Base-by-base conservation (phyloP, 2,329 filamentous ascomycete genomes). In the Massarina eburnea region DNA sequence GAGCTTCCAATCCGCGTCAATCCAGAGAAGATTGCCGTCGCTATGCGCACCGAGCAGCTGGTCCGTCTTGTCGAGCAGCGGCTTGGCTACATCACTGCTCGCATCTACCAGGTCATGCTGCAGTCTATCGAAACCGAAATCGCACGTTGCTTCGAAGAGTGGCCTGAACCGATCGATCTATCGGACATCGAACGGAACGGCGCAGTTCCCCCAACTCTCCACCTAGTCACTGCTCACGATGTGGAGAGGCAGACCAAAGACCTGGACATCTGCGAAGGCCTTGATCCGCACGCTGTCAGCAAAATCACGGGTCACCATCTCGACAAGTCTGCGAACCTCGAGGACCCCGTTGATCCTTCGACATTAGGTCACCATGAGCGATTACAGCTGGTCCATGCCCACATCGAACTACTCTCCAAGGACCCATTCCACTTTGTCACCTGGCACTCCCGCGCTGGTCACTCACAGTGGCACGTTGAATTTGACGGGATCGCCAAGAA, bases 401-500 rank as follows among this genome's bases (percentile, higher is more conserved):
- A 94, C 66, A 79, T 92, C n/a, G 72, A 84, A 3, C 71, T 91
- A 1, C 78, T 95, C 7, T 78, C 84, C 12, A 84, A 89, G 58
- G 85, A 88, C 71, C 79, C 81, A 49, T 60, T 66, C 12, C 73
- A 78, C 1, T 91, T 94, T 56, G 75, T 89, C 41, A 80, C 81
- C 17, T 85, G 86, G 62, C 83, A 83, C 54, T 84, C 86, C 19
- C 76, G 73, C 33, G 73, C 76, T 27, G 83, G 82, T 24, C 79
- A 81, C 19, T 84, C 86, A 24, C 84, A 88, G 61, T 99, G 91
- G 89, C 86, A 84, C 0, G 82, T 97, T 4, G 85, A 96, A 61
- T 95, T 94, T 64, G 78, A 81, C n/a, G 77, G 80, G 8, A 76
- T 97, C 3, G 78, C 89, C 41, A 78, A 82, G 34, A 79, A 80